Evolutionary conservation across 1,284 basidiomycete species (phyloP).

Genomic region (Sutorius eximius): DNA sequence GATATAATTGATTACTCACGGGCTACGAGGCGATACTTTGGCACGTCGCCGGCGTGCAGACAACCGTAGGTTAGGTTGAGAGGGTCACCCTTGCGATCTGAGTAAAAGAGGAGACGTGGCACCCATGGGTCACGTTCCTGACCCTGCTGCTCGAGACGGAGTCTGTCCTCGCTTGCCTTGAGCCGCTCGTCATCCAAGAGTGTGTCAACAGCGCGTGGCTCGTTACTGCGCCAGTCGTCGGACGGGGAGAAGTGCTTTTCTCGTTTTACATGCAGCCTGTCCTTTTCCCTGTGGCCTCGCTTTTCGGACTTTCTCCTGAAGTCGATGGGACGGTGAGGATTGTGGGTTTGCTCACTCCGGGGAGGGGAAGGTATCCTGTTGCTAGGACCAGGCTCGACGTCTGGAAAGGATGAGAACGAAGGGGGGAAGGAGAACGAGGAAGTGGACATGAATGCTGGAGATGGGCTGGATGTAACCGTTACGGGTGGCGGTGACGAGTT

Average conservation of each 20-base stretch:
- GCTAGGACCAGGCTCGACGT: conserved; percentile 43
- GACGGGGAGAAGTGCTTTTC: conserved; percentile 27
- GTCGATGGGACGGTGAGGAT: conserved; percentile 11
- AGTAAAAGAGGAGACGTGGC: conserved; percentile 51
- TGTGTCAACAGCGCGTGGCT: conserved; percentile 15
- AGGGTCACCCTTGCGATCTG: conserved; percentile 68
- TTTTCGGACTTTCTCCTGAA: conserved; percentile 25
- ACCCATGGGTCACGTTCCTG: conserved; percentile 28
- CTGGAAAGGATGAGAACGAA: conserved; percentile 67
- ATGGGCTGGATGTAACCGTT: not conserved
- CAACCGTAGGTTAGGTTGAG: conserved; percentile 72
- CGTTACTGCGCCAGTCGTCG: conserved; percentile 19
- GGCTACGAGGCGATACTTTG: conserved; percentile 60
- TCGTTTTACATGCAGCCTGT: conserved; percentile 26
- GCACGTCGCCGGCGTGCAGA: conserved; percentile 62
- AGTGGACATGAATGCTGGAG: conserved; percentile 41
- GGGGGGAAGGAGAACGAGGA: conserved; percentile 60
- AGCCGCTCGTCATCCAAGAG: conserved; percentile 37
- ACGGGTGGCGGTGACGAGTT: conserved; percentile 13
- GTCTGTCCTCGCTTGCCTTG: conserved; percentile 40
- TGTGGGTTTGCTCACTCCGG: conserved; percentile 13
- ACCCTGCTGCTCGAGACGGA: conserved; percentile 21
- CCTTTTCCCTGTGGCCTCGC: conserved; percentile 30
- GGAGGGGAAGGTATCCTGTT: conserved; percentile 18
- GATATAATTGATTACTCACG: conserved; percentile 42